A percentile compares a stretch with the other conserved stretches of the same genome.
Evolutionary conservation across 106 monocot genomes (phyloP).

Genomic region (Hemerocallis citrina): DNA sequence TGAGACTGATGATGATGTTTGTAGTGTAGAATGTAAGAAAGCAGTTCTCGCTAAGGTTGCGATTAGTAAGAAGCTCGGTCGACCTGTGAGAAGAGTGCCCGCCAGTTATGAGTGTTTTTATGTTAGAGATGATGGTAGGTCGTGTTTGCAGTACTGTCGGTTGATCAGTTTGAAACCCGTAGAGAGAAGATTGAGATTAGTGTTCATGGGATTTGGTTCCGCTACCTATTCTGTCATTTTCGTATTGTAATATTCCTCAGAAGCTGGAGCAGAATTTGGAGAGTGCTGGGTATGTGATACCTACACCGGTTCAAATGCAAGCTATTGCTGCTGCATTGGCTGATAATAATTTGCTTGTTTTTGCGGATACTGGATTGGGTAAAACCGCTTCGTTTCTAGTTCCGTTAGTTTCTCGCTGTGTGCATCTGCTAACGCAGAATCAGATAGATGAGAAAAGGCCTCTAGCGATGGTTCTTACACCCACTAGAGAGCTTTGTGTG

Average conservation of each 20-base stretch:
- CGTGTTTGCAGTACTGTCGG: background rate
- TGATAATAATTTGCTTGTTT: slow-evolving; percentile 40
- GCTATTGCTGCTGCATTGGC: slow-evolving; percentile 40
- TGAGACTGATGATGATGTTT: slow-evolving; percentile 39
- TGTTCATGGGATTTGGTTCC: slow-evolving; percentile 33
- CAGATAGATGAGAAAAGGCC: too few species aligned
- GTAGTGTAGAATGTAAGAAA: slow-evolving; percentile 47
- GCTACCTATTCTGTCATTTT: slow-evolving; percentile 30
- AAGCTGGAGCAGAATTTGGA: slow-evolving; percentile 55
- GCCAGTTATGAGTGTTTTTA: slow-evolving; percentile 48
- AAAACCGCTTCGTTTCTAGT: slow-evolving; percentile 60
- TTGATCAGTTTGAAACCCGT: slow-evolving; percentile 15
- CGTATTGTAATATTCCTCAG: slow-evolving; percentile 34
- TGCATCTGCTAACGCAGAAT: background rate
- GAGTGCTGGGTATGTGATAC: slow-evolving; percentile 37
- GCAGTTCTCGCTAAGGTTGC: slow-evolving; percentile 34
- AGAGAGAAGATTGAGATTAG: slow-evolving; percentile 33
- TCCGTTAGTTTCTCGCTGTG: slow-evolving; percentile 24
- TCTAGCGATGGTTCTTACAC: slow-evolving; percentile 54
- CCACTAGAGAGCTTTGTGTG: slow-evolving; percentile 73
- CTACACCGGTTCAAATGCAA: slow-evolving; percentile 70
- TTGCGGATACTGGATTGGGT: slow-evolving; percentile 33
- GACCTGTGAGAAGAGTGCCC: slow-evolving; percentile 13
- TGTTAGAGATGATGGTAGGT: slow-evolving; percentile 21
- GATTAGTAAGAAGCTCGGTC: slow-evolving; percentile 3